phyloP scores from a whole-genome alignment of 179 eudicot genomes.

The Patellifolia procumbens region DNA sequence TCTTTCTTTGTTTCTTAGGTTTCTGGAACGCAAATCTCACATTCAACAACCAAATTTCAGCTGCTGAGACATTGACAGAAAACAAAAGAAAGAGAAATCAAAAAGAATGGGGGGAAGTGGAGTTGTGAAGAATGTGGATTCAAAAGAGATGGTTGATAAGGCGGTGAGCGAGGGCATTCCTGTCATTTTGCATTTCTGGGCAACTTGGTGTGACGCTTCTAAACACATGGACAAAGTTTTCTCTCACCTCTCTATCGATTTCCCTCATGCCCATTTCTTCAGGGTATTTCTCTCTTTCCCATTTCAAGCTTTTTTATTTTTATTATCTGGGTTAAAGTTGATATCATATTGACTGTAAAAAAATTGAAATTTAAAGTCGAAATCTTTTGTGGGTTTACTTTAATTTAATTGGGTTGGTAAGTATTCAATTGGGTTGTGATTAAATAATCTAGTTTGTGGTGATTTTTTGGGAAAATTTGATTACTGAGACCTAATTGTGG shows the following conservation, averaged over 20 bases:
- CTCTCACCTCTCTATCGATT: slow-evolving; percentile 88
- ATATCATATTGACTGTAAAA: background rate
- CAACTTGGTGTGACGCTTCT: slow-evolving; percentile 94
- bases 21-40: too few relatives aligned
- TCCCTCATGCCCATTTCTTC: slow-evolving; percentile 70
- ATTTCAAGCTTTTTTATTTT: background rate
- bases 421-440: background rate
- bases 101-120: slow-evolving; percentile 39
- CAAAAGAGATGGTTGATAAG: slow-evolving; percentile 71
- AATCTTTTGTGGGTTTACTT: background rate
- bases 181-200: slow-evolving; percentile 90
- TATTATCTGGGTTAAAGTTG: background rate
- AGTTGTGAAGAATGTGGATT: slow-evolving; percentile 63
- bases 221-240: slow-evolving; percentile 96
- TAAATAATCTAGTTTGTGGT: background rate
- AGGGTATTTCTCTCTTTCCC: slow-evolving; percentile 48
- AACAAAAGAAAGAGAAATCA: background rate
- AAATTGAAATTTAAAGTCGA: background rate
- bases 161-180: slow-evolving; percentile 47
- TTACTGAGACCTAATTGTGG: background rate
- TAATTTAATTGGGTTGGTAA: too few relatives aligned
- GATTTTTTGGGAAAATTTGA: background rate
- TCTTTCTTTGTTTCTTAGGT: too few relatives aligned
- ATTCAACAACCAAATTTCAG: slow-evolving; percentile 5
- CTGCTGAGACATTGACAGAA: background rate